phyloP scores from a whole-genome alignment of 1,139 yeast species.

The Sporopachydermia cereana region DNA sequence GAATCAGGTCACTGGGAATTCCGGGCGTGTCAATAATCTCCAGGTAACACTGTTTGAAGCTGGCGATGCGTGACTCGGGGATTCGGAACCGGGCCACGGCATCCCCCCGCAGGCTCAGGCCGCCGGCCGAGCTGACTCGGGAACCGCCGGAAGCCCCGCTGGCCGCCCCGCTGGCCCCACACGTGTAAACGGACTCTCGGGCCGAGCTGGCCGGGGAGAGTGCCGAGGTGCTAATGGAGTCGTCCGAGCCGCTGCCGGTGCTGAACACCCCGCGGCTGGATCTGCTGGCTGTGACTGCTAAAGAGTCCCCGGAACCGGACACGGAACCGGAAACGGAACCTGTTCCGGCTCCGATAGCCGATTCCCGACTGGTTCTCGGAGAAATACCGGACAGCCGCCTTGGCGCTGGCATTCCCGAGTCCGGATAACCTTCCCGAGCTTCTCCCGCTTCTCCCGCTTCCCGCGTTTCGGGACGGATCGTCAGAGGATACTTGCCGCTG shows the following conservation, averaged over 20 bases:
- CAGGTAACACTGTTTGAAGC: not conserved
- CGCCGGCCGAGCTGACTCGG: not conserved
- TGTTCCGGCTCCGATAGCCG: not conserved
- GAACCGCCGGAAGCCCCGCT: not conserved
- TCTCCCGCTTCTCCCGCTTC: too few species aligned
- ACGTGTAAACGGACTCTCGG: too few species aligned
- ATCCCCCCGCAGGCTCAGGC: not conserved
- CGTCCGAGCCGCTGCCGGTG: not conserved
- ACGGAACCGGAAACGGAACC: not conserved
- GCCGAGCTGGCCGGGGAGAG: not conserved
- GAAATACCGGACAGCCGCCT: not conserved
- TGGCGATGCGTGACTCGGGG: not conserved
- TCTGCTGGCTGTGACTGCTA: not conserved
- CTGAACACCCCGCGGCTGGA: not conserved
- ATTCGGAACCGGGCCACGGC: not conserved
- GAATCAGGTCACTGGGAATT: not conserved
- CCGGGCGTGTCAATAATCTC: slow-evolving; percentile 5
- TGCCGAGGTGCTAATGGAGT: not conserved
- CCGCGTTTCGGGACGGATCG: not conserved
- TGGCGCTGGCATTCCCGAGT: not conserved
- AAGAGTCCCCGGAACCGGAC: not conserved
- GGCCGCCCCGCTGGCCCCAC: not conserved
- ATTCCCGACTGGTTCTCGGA: not conserved
- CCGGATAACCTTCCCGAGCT: too few species aligned
- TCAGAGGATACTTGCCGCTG: not conserved